Evolutionary conservation across 805 yeast genomes (phyloP), one percentile per base, ranked within the genome.

Genomic region (Candida mattraensis): DNA sequence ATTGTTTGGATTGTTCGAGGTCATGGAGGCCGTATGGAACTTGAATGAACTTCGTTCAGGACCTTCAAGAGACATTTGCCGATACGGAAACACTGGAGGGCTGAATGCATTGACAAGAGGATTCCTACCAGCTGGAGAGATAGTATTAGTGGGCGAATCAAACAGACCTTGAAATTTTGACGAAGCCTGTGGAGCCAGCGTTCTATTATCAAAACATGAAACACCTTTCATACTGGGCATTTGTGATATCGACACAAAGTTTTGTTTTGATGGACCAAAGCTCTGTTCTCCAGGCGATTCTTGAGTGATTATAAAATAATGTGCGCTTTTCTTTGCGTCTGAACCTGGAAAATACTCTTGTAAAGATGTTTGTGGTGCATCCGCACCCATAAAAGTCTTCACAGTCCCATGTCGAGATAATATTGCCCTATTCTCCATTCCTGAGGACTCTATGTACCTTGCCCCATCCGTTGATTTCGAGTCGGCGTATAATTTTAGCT

Each of bases 261-360:
- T 34, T 22, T 32, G 40, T 25, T 38, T 44, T 4, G 39, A 28
- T 5, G 45, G 45, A 22, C 42, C 38, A 24, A 40, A 25, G 17
- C 29, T 33, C 10, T 16, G 33, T 15, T 40, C 45, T 8, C 30
- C 28, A 9, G 27, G 29, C 3, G 39, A 27, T 12, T 40, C 48
- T 9, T 35, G 34, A 19, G 40, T 33, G 27, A 30, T 19, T 13
- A 37, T 14, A 17, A 40, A 38, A 13, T 23, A 35, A 9, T 28
- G 35, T 9, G 28, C 39, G 24, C 39, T 31, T 19, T 27, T 24
- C 30, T 44, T 44, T 13, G 33, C 27, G 19, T 44, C 48, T 2
- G 42, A 27, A 19, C 28, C 16, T 12, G 42, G 39, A 18, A 44
- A 39, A 10, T 28, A 23, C 25, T 32, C 36, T 15, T 44, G 24